Conservation (phyloP, 163 green algal species). For the Coccomyxa subellipsoidea region DNA sequence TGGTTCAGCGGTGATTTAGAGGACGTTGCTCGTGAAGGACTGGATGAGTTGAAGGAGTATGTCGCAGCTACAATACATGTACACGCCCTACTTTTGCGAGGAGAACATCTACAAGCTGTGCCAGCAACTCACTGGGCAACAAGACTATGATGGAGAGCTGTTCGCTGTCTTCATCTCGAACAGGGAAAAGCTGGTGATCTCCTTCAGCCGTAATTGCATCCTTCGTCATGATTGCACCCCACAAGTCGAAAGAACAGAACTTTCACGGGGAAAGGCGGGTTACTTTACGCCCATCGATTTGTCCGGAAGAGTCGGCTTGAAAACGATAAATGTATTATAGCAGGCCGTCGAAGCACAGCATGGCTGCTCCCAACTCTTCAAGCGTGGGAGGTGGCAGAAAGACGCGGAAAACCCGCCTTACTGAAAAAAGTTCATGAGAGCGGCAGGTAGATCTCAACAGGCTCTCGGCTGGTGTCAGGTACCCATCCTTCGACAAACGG, state of each 20-base stretch:
- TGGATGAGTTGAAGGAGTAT: background rate
- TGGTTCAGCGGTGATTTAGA: too few species aligned
- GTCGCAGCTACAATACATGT: background rate
- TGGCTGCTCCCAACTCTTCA: too few species aligned
- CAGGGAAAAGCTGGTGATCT: background rate
- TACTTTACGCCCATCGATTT: too few species aligned
- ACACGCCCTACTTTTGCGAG: slow-evolving; percentile 30
- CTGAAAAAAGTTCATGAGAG: too few species aligned
- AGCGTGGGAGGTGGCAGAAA: too few species aligned
- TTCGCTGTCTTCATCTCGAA: slow-evolving; percentile 23
- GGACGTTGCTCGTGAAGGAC: too few species aligned
- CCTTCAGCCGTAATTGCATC: background rate
- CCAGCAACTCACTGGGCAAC: background rate
- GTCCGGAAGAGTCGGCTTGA: too few species aligned
- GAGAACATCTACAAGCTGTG: slow-evolving; percentile 30
- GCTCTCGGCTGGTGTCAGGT: slow-evolving; percentile 2
- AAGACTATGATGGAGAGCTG: background rate
- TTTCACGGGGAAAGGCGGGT: too few species aligned
- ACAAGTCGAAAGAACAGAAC: background rate
- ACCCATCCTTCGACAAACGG: background rate
- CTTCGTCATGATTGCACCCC: background rate
- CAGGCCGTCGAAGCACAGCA: too few species aligned
- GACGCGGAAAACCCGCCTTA: too few species aligned
- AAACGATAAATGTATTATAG: too few species aligned
- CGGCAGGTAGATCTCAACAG: background rate